Evolutionary conservation across 306 rosid genomes (phyloP), one percentile per base, ranked within the genome.

Genomic region (Parietaria judaica): DNA sequence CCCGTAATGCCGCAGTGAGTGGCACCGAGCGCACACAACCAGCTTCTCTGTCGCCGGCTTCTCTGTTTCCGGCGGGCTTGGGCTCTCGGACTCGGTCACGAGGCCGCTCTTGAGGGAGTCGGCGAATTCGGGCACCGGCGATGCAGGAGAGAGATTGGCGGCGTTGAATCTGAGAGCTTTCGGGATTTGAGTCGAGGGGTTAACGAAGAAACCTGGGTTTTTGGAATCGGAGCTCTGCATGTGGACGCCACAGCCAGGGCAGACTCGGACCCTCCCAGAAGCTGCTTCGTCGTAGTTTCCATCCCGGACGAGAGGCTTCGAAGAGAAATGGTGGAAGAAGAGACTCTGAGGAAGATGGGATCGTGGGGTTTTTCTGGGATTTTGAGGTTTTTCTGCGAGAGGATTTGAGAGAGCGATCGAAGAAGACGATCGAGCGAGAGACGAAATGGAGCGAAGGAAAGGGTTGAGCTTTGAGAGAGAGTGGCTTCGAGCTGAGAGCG

Each of bases 211-310:
- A 23, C 98, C 98, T 14, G 96, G 98, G 58, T 65, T 80, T 35
- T 86, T 85, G 10, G 95, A 81, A 59, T 80, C 81, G 5, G 68
- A 75, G 65, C 77, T 76, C 51, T 92, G 98, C 95, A 92, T 83
- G 47, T 77, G 73, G 67, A 92, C 90, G 57, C 98, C 98, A 69
- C 98, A 92, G 15, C 98, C 96, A 60, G 85, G 90, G 79, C 96
- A 91, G 47, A 88, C 83, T 41, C 13, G 61, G 64, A 60, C 59
- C 54, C 72, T 64, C 51, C 45, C 65, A 65, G 87, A 60, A 56
- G 61, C 41, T 38, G 74, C 51, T 74, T 85, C 98, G 50, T 83
- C 88, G 31, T 66, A 91, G 72, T 91, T 91, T 36, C 98, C 98
- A 11, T 91, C 98, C 11, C 95, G 96, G 85, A 38, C 0, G 77